Percentiles rank a stretch among this genome's conserved stretches.
Evolutionary conservation across 805 yeast species (phyloP).

Genomic region (Isabelozyma heimii): DNA sequence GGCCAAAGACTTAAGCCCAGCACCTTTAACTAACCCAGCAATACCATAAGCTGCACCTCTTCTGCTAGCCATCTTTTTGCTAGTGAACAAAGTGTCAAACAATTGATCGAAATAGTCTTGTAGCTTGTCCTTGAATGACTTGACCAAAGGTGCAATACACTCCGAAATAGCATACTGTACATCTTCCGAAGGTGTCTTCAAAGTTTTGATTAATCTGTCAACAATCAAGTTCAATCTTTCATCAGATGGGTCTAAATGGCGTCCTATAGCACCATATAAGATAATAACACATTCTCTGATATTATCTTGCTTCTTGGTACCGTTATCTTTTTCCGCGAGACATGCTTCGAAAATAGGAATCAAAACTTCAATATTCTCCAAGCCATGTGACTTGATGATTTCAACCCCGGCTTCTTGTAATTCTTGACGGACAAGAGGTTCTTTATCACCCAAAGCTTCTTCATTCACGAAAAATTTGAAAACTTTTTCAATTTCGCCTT

Average conservation of each 20-base stretch:
- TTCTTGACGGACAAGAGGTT: conserved; percentile 70
- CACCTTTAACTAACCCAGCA: conserved; percentile 89
- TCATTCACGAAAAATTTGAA: conserved; percentile 61
- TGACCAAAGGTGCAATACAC: conserved; percentile 81
- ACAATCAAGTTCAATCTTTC: conserved; percentile 62
- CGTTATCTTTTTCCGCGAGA: conserved; percentile 49
- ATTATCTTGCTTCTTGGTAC: conserved; percentile 51
- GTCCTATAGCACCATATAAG: conserved; percentile 87
- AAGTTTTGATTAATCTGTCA: conserved; percentile 65
- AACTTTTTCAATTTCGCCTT: conserved; percentile 46
- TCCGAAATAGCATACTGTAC: conserved; percentile 87
- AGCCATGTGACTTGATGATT: conserved; percentile 66
- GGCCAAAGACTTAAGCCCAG: conserved; percentile 75
- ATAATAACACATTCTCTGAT: conserved; percentile 80
- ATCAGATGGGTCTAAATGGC: conserved; percentile 71
- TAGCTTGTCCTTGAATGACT: conserved; percentile 49
- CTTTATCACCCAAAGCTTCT: conserved; percentile 73
- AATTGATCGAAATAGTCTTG: conserved; percentile 55
- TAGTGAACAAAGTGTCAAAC: conserved; percentile 57
- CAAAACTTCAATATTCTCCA: conserved; percentile 62
- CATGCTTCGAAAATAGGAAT: conserved; percentile 79
- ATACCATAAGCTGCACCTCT: conserved; percentile 97
- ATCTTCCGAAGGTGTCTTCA: conserved; percentile 84
- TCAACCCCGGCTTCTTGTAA: conserved; percentile 87
- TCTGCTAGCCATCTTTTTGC: conserved; percentile 50